These are phyloP conservation scores for Cutaneotrichosporon dermatis DNA, from an alignment of 1,284 basidiomycete genomes.

Conservation along the genomic window DNA sequence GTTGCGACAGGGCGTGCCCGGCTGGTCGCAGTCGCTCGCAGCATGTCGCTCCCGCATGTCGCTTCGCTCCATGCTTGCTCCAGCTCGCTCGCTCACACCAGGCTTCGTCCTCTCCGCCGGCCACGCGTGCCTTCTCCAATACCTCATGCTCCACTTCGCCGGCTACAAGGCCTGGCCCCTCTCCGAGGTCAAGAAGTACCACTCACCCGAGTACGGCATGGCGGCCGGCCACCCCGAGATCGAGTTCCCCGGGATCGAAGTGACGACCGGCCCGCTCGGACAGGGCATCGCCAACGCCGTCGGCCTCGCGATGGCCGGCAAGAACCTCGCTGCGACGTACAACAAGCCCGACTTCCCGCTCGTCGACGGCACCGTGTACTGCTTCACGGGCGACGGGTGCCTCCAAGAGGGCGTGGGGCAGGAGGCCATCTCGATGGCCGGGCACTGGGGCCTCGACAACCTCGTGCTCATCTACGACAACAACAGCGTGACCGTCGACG, in stretches of 20 bases:
- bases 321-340: conserved; percentile 26
- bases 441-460: conserved; percentile 33
- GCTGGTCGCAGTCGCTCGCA: too few relatives aligned
- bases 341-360: conserved; percentile 22
- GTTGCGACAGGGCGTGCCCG: too few relatives aligned
- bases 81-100: not conserved
- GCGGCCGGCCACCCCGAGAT: conserved; percentile 31
- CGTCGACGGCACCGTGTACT: conserved; percentile 26
- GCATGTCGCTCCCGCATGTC: too few relatives aligned
- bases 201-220: conserved; percentile 19
- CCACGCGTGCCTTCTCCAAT: conserved; percentile 33
- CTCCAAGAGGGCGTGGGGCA: conserved; percentile 38
- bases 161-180: conserved; percentile 30
- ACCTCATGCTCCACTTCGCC: conserved; percentile 33
- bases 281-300: conserved; percentile 84
- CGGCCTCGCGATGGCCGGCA: conserved; percentile 70
- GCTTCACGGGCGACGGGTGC: conserved; percentile 40
- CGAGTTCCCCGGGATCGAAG: conserved; percentile 57
- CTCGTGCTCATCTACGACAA: conserved; percentile 36
- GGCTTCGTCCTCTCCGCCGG: conserved; percentile 34
- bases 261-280: conserved; percentile 86
- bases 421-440: conserved; percentile 33
- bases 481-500: conserved; percentile 34
- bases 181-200: conserved; percentile 29
- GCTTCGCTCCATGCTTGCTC: too few relatives aligned